These are phyloP conservation scores for Brassica carinata DNA, from an alignment of 345 rosid genomes.

Conservation along the genomic window DNA sequence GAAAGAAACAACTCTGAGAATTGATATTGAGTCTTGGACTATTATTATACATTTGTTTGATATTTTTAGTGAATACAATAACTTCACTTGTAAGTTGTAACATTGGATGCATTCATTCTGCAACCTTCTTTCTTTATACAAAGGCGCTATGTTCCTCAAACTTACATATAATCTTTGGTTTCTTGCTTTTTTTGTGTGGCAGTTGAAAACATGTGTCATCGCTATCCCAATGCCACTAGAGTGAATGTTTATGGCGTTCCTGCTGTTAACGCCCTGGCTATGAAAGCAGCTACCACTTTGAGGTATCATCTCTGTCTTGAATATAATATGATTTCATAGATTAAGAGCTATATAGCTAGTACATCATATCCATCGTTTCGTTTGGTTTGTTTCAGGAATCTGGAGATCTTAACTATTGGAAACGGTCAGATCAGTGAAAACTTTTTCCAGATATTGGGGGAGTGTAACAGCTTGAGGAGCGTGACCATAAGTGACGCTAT, in stretches of 20 bases:
- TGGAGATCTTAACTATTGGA: conserved; percentile 79
- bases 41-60: background rate
- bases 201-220: conserved; percentile 87
- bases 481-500: conserved; percentile 71
- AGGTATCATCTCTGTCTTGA: conserved; percentile 47
- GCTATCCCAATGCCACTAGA: conserved; percentile 88
- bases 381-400: conserved; percentile 54
- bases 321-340: background rate
- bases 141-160: conserved; percentile 2
- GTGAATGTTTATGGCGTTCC: conserved; percentile 73
- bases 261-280: conserved; percentile 59
- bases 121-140: background rate
- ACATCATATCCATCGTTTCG: background rate
- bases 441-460: conserved; percentile 77
- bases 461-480: conserved; percentile 68
- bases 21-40: conserved; percentile 1
- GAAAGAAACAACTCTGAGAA: too few relatives aligned
- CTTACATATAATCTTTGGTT: background rate
- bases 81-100: background rate
- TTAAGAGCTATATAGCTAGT: background rate
- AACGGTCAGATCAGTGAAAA: conserved; percentile 66
- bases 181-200: conserved; percentile 28
- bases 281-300: conserved; percentile 68
- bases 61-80: background rate
- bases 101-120: background rate